Conservation (phyloP, 352 stramenopile species). For the Pythium phragmitis region DNA sequence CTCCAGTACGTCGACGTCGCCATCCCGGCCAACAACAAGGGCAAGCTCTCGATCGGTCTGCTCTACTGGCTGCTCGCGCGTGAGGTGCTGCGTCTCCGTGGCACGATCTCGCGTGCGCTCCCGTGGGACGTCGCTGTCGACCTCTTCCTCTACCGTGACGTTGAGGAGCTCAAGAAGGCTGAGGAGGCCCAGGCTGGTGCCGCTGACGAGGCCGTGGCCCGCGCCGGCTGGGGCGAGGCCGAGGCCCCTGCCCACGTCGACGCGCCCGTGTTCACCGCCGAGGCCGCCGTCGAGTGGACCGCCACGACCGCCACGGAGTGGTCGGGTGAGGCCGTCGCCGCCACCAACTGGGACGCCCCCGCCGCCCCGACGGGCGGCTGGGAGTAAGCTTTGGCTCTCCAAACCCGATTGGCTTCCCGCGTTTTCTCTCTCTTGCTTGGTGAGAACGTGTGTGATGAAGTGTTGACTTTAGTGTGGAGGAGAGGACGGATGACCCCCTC, state of each 20-base stretch:
- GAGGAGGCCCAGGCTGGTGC: slow-evolving; percentile 95
- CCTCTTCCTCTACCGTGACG: slow-evolving; percentile 99
- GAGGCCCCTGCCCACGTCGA: slow-evolving; percentile 40
- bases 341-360: slow-evolving; percentile 54
- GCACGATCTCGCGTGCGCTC: slow-evolving; percentile 92
- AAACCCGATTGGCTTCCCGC: slow-evolving; percentile 27
- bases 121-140: slow-evolving; percentile 99
- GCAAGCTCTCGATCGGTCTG: slow-evolving; percentile 99
- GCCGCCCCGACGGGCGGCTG: slow-evolving; percentile 58
- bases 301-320: slow-evolving; percentile 60
- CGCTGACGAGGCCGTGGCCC: slow-evolving; percentile 62
- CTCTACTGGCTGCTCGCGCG: slow-evolving; percentile 99
- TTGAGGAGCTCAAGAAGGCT: slow-evolving; percentile 99
- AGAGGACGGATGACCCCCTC: background rate
- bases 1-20: slow-evolving; percentile 99
- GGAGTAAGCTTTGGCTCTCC: slow-evolving; percentile 59
- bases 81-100: slow-evolving; percentile 97
- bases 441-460: slow-evolving; percentile 26
- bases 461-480: slow-evolving; percentile 10
- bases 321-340: slow-evolving; percentile 62
- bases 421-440: slow-evolving; percentile 11
- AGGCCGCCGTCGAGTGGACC: slow-evolving; percentile 65
- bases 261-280: slow-evolving; percentile 57
- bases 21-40: slow-evolving; percentile 99
- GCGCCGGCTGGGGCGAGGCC: slow-evolving; percentile 72